phyloP scores from a whole-genome alignment of 306 rosid species.

The Gynostemma pentaphyllum region DNA sequence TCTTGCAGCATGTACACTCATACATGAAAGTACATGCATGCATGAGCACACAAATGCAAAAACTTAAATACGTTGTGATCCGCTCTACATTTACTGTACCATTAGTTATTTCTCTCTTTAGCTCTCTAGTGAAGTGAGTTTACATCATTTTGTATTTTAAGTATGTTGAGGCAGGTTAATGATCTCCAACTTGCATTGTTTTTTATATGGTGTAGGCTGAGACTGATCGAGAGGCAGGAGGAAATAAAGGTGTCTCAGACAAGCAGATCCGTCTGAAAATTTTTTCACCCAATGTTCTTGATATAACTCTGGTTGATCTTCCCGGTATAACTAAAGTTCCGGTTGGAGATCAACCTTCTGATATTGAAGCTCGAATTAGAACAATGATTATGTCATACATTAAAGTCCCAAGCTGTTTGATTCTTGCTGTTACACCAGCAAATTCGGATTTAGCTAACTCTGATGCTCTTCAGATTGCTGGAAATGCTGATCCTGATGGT shows the following conservation, averaged over 20 bases:
- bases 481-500: slow-evolving; percentile 99
- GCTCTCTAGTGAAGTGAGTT: background rate
- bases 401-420: slow-evolving; percentile 74
- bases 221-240: slow-evolving; percentile 96
- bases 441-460: slow-evolving; percentile 98
- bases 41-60: no score
- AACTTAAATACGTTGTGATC: no score
- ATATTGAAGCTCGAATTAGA: slow-evolving; percentile 89
- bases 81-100: no score
- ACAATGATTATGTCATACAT: slow-evolving; percentile 97
- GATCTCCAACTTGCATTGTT: background rate
- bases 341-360: slow-evolving; percentile 97
- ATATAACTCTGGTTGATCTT: slow-evolving; percentile 92
- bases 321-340: slow-evolving; percentile 99
- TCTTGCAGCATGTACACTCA: no score
- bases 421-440: slow-evolving; percentile 95
- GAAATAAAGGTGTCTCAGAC: slow-evolving; percentile 95
- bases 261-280: slow-evolving; percentile 96
- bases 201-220: slow-evolving; percentile 44
- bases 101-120: background rate
- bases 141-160: background rate
- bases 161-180: background rate
- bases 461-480: slow-evolving; percentile 99
- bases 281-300: slow-evolving; percentile 94
- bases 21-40: no score